Conservation (phyloP, 345 rosid genomes). For the Syzygium aromaticum region DNA sequence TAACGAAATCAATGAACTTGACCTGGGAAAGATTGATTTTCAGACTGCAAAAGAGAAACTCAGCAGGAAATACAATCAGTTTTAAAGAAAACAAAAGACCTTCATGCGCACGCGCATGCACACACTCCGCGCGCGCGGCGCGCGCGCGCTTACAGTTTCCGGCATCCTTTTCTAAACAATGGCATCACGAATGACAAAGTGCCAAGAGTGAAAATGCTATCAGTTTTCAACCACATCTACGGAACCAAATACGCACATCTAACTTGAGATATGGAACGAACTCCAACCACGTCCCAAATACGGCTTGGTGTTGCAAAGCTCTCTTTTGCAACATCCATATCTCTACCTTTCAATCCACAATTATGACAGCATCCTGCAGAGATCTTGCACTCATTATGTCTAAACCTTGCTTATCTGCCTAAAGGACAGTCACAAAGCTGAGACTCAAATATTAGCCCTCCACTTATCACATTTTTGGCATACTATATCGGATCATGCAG, state of each 20-base stretch:
- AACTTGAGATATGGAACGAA: neutral
- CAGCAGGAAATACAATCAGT: neutral
- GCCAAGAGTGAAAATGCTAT: neutral
- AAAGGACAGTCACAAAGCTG: neutral
- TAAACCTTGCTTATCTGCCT: neutral
- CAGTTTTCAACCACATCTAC: neutral
- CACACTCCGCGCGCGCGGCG: neutral
- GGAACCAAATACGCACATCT: neutral
- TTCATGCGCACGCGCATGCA: neutral
- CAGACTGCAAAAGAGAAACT: neutral
- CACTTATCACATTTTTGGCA: neutral
- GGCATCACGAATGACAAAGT: neutral
- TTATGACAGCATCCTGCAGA: neutral
- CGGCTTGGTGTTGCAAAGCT: neutral
- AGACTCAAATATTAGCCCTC: neutral
- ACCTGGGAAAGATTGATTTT: neutral
- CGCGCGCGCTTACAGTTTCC: neutral
- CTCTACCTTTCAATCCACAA: neutral
- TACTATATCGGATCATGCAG: neutral
- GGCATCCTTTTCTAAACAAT: neutral
- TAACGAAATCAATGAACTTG: neutral
- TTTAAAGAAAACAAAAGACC: neutral
- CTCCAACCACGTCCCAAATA: neutral
- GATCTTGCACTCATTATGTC: neutral
- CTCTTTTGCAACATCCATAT: neutral